A percentile compares a stretch with the other conserved stretches of the same genome.
Evolutionary conservation across 495 filamentous ascomycete genomes (phyloP).

Genomic region (Penicillium lagena): DNA sequence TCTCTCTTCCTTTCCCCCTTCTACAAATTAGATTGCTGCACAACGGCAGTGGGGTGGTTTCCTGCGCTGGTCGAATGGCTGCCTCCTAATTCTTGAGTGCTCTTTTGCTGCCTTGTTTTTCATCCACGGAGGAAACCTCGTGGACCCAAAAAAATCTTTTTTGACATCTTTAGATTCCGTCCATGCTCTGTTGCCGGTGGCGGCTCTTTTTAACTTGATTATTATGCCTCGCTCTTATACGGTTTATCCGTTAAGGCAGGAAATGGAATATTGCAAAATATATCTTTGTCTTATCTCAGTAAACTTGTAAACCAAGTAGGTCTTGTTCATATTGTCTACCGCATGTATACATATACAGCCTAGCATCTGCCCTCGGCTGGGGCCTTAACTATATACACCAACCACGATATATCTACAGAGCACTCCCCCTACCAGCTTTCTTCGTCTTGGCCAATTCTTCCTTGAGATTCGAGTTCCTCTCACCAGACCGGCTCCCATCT

Average conservation of each 20-base stretch:
- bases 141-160: conserved; percentile 21
- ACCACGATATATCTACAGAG: conserved; percentile 10
- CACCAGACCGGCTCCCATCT: conserved; percentile 42
- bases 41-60: conserved; percentile 41
- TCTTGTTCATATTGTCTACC: too few relatives aligned
- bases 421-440: conserved; percentile 18
- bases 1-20: conserved; percentile 14
- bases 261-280: too few relatives aligned
- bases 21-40: conserved; percentile 48
- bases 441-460: conserved; percentile 36
- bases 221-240: too few relatives aligned
- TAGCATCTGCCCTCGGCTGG: not conserved
- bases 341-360: too few relatives aligned
- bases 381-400: not conserved
- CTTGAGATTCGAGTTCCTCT: conserved; percentile 23
- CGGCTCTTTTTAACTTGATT: too few relatives aligned
- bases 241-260: too few relatives aligned
- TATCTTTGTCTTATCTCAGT: too few relatives aligned
- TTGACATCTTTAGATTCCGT: conserved; percentile 10
- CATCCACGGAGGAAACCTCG: not conserved
- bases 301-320: too few relatives aligned
- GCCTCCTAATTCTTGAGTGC: conserved; percentile 33
- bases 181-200: conserved; percentile 9
- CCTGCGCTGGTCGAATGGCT: conserved; percentile 61
- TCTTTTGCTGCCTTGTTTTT: conserved; percentile 7